These are phyloP conservation scores for Taiozyma sp. DNA, from an alignment of 1,139 yeast species.

Conservation along the genomic window DNA sequence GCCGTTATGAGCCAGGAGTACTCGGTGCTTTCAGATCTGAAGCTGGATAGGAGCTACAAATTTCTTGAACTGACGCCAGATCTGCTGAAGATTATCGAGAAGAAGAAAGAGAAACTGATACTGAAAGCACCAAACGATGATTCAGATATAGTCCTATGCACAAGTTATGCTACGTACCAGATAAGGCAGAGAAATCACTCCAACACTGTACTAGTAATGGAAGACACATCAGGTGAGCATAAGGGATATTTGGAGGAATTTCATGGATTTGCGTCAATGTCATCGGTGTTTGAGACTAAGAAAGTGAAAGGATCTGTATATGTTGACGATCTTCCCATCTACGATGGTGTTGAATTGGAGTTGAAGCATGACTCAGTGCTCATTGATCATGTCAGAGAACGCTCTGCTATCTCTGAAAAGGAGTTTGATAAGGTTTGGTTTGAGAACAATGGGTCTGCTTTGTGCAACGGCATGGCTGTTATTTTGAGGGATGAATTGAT, in stretches of 20 bases:
- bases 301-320: slow-evolving; percentile 40
- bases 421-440: slow-evolving; percentile 56
- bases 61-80: slow-evolving; percentile 58
- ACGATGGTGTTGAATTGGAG: slow-evolving; percentile 33
- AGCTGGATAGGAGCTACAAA: slow-evolving; percentile 37
- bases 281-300: slow-evolving; percentile 50
- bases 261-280: slow-evolving; percentile 38
- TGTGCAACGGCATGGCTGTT: slow-evolving; percentile 36
- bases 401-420: slow-evolving; percentile 50
- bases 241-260: slow-evolving; percentile 24
- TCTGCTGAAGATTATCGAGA: slow-evolving; percentile 40
- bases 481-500: slow-evolving; percentile 33
- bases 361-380: slow-evolving; percentile 19
- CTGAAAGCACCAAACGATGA: slow-evolving; percentile 43
- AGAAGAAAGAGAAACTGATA: slow-evolving; percentile 29
- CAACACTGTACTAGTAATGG: slow-evolving; percentile 63
- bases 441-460: slow-evolving; percentile 50
- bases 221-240: slow-evolving; percentile 20
- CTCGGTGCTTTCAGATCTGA: slow-evolving; percentile 19
- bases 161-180: slow-evolving; percentile 53
- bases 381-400: slow-evolving; percentile 36
- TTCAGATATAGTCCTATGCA: slow-evolving; percentile 58
- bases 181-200: slow-evolving; percentile 84
- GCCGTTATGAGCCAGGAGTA: slow-evolving; percentile 9
- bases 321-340: slow-evolving; percentile 42